Base-by-base conservation (phyloP, 768 basidiomycete genomes). In the Mycena indigotica region DNA sequence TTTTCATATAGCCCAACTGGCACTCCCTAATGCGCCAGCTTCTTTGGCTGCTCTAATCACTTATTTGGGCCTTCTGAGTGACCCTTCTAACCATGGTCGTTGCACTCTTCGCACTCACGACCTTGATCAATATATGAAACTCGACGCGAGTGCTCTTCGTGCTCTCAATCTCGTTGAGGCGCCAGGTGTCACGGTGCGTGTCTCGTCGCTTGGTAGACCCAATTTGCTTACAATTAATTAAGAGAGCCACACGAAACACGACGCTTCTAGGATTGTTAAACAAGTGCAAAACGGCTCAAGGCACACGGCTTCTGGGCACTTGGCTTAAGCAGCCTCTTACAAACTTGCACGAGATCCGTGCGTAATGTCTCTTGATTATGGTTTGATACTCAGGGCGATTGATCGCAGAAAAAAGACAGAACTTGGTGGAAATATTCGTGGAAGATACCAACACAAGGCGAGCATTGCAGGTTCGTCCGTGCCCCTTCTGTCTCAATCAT, bases 241-340 rank as follows among this genome's bases (percentile, higher is more conserved):
- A 23, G 2, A 39, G 26, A 5, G 76, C 84, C 2, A 86, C 85
- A 52, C 89, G 91, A 67, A 95, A 90, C 61, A 91, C 90, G 28
- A 95, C 93, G 3, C 71, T 99, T 4, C 85, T 95, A 53, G 95
- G 95, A 1, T 75, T 97, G 6, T 74, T 99, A 56, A 97, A 98
- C 70, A 91, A 91, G 65, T 97, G 96, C 77, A 97, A 97, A 74
- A 98, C 97, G 0, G 86, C 92, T 0, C 97, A 99, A 69, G 97
- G 97, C 0, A 86, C 91, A 15, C 77, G 97, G 54, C 70, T 97
- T 38, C 78, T 99, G 3, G 91, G 87, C 0, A 87, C 86, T 48
- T 98, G 96, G 96, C 75, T 99, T 39, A 98, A 97, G 68, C 97
- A 98, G 69, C 97, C 97, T 4, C 76, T 98, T 25, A 85, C 98